These are phyloP conservation scores for Onygenales sp. DNA, from an alignment of 2,329 filamentous ascomycete species.

Conservation along the genomic window DNA sequence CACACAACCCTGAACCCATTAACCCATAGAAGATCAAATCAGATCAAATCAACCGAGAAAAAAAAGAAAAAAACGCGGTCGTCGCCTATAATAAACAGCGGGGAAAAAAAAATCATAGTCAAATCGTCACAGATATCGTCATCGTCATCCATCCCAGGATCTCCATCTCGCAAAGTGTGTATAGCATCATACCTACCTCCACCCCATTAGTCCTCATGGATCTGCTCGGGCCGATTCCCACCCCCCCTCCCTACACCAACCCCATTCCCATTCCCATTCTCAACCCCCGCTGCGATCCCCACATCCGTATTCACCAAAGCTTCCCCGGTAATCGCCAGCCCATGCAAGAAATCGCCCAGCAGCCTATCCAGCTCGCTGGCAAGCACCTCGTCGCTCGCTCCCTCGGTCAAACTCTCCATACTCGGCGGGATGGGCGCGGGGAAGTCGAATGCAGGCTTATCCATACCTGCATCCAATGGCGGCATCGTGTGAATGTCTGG, in stretches of 20 bases:
- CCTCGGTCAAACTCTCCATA: constrained; percentile 28
- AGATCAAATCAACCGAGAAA: too few species aligned
- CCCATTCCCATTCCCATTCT: neutral
- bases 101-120: too few species aligned
- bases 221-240: neutral
- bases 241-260: neutral
- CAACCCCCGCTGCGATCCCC: neutral
- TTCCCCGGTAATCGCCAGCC: constrained; percentile 28
- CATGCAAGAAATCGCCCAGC: constrained; percentile 29
- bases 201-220: neutral
- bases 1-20: too few species aligned
- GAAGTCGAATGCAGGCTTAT: constrained; percentile 15
- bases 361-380: constrained; percentile 32
- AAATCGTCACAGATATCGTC: too few species aligned
- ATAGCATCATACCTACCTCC: too few species aligned
- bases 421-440: constrained; percentile 30
- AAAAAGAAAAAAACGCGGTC: too few species aligned
- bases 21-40: too few species aligned
- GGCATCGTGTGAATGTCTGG: neutral
- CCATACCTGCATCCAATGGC: neutral
- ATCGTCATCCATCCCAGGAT: too few species aligned
- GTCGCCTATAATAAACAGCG: too few species aligned
- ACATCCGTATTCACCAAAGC: constrained; percentile 14
- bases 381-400: constrained; percentile 26
- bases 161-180: too few species aligned